Evolutionary conservation across 225 moss, liverwort and hornwort genomes (phyloP), one percentile per base, ranked within the genome.

Genomic region (Ulota crispa): DNA sequence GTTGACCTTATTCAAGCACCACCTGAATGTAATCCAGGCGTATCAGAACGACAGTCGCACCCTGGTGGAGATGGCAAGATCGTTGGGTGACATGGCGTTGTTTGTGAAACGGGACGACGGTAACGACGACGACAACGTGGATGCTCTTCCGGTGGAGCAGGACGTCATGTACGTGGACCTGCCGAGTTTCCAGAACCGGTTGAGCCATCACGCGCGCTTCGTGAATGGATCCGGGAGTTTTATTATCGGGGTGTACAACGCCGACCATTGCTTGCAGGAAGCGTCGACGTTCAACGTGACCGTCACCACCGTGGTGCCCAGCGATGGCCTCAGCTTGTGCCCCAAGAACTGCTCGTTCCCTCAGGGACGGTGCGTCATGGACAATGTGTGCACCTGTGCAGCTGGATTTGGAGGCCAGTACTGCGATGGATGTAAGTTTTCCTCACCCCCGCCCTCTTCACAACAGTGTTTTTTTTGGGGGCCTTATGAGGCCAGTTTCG

Each of bases 341-440:
- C 91, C 91, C 26, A 53, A 72, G 75, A 91, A 91, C 56, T 91
- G 91, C 30, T 89, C 91, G 5, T 87, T 78, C 39, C 91, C 91
- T 10, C 83, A 87, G 41, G 91, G 91, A 9, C 18, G 39, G n/a
- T 91, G 91, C 50, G 31, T 89, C 63, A 27, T 11, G 30, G 91
- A 85, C 24, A 65, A 76, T 12, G 65, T 82, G 20, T 91, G 91
- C 63, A 75, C 47, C 47, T 91, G 91, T 63, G 77, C 67, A 24
- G 41, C 72, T 52, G 85, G 85, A 9, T 91, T 42, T 69, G 91
- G 91, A 14, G 91, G 91, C 50, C 69, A 60, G 21, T 79, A 83
- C 64, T 91, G 91, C 36, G 87, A 71, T 50, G 83, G 86, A 78
- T 72, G 91, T 91, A 73, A 89, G 87, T 14, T 45, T 45, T 14